phyloP scores from a whole-genome alignment of 176 grass and related monocot species.

The Oryza meridionalis region DNA sequence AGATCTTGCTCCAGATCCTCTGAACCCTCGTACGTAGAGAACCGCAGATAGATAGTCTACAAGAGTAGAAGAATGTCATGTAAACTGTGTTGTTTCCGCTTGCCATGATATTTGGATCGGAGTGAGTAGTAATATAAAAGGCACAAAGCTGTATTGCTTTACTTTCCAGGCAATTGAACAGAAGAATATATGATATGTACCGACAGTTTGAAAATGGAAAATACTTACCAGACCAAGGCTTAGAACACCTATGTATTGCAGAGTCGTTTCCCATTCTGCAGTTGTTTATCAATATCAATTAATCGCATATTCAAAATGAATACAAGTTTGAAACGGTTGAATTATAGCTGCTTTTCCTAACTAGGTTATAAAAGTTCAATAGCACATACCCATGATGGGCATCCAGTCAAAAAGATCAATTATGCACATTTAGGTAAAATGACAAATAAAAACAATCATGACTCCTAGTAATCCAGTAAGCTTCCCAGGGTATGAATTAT shows the following conservation, averaged over 20 bases:
- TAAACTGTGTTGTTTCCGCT: not conserved
- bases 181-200: not conserved
- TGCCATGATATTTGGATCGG: not conserved
- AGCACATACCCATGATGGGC: not conserved
- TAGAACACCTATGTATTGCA: constrained; percentile 77
- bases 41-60: constrained; percentile 67
- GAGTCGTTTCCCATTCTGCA: constrained; percentile 90
- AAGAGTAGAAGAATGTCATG: constrained; percentile 38
- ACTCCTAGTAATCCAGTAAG: too few relatives aligned
- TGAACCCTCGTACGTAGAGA: constrained; percentile 61
- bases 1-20: constrained; percentile 79
- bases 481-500: not conserved
- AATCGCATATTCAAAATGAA: not conserved
- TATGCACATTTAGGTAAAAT: not conserved
- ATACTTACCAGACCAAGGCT: constrained; percentile 75
- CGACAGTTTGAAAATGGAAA: constrained; percentile 12
- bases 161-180: constrained; percentile 4
- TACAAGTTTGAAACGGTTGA: not conserved
- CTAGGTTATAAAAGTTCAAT: not conserved
- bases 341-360: not conserved
- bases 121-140: not conserved
- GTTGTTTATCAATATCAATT: constrained; percentile 4
- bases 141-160: not conserved
- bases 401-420: not conserved
- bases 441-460: not conserved